phyloP scores from a whole-genome alignment of 2,329 filamentous ascomycete genomes.

The Phoma sp. region DNA sequence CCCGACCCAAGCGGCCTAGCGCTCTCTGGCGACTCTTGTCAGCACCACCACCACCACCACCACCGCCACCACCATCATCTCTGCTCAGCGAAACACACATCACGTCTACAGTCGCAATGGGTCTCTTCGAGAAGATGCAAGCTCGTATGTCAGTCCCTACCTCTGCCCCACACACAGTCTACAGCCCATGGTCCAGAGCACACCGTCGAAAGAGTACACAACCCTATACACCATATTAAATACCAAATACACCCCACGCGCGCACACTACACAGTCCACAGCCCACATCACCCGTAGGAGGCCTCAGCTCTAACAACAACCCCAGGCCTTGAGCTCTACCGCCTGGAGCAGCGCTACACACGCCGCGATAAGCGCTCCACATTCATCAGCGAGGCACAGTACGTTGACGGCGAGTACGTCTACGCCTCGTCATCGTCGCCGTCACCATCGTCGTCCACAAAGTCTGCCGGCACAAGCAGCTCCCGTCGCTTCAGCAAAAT shows the following conservation, averaged over 20 bases:
- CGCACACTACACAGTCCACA: neutral
- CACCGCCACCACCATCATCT: no score
- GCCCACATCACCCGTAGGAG: neutral
- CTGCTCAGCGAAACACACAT: slow-evolving; percentile 14
- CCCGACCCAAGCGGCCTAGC: no score
- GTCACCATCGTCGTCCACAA: slow-evolving; percentile 41
- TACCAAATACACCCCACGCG: neutral
- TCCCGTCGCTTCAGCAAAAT: slow-evolving; percentile 46
- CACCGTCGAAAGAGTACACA: no score
- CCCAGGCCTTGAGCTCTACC: slow-evolving; percentile 82
- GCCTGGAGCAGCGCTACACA: slow-evolving; percentile 93
- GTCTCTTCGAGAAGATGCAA: slow-evolving; percentile 50
- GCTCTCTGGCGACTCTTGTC: no score
- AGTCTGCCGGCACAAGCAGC: slow-evolving; percentile 28
- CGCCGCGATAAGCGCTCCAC: slow-evolving; percentile 87
- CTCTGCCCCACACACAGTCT: neutral
- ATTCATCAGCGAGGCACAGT: slow-evolving; percentile 86
- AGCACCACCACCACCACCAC: slow-evolving; percentile 5
- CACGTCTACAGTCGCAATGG: slow-evolving; percentile 39
- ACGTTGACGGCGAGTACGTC: slow-evolving; percentile 95
- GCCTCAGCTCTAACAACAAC: slow-evolving; percentile 12
- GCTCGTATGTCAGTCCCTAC: slow-evolving; percentile 40
- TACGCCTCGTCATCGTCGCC: slow-evolving; percentile 58
- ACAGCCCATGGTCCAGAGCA: no score
- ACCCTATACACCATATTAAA: no score